Evolutionary conservation across 139 green algal species (phyloP).

Genomic region (Chloropicon primus): DNA sequence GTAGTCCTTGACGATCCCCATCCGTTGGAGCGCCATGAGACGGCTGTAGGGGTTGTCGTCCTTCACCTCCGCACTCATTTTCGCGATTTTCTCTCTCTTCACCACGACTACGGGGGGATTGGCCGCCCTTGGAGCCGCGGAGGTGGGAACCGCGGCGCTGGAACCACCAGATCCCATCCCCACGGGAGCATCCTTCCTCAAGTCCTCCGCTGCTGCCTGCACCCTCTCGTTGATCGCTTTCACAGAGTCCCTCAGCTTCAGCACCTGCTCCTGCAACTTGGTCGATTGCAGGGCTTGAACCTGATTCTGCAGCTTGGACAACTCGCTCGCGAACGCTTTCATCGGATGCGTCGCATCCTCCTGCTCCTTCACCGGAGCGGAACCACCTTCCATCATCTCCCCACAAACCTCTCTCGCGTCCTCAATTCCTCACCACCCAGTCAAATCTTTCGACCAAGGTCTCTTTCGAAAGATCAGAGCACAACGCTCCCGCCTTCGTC

Average conservation of each 20-base stretch:
- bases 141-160: not conserved
- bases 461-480: too few relatives aligned
- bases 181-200: not conserved
- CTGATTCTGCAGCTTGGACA: slow-evolving; percentile 9
- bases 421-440: too few relatives aligned
- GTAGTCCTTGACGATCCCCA: slow-evolving; percentile 94
- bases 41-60: slow-evolving; percentile 79
- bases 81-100: slow-evolving; percentile 25
- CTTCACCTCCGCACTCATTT: slow-evolving; percentile 72
- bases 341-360: not conserved
- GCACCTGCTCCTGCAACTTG: slow-evolving; percentile 20
- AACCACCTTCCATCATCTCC: not conserved
- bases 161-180: not conserved
- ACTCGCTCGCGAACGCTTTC: not conserved
- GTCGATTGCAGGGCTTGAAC: slow-evolving; percentile 23
- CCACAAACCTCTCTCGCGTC: too few relatives aligned
- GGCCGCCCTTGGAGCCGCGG: not conserved
- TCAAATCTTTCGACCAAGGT: too few relatives aligned
- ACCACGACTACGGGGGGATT: not conserved
- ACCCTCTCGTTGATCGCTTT: slow-evolving; percentile 24
- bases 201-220: slow-evolving; percentile 9
- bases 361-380: not conserved
- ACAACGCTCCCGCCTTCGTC: too few relatives aligned
- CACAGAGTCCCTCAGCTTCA: slow-evolving; percentile 27
- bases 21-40: slow-evolving; percentile 88